Base-by-base conservation (phyloP, 257 asterid genomes). In the Solanum habrochaites region DNA sequence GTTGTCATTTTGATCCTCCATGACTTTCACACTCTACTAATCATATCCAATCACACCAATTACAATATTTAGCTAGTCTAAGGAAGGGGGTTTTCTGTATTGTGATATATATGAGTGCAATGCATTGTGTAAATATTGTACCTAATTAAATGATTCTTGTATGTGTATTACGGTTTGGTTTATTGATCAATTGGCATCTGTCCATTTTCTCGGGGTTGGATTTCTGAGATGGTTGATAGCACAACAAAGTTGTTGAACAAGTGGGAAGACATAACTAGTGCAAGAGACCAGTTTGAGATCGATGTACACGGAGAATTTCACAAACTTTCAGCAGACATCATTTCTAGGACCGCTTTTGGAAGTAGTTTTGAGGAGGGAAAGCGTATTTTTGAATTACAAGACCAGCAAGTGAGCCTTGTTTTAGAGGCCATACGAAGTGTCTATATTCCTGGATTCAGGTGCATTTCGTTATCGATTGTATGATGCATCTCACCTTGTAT, bases 371-470 rank as follows among this genome's bases (percentile, higher is more conserved):
- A 94, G 83, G 95, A 93, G 86, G 96, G 96, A 27, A 91, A 89
- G 78, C 92, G 83, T 69, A 91, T 93, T n/a, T 94, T 92, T 75
- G 90, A 93, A 83, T 89, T 93, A 80, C 97, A 94, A 90, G 93
- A 94, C 52, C 91, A 89, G 82, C 97, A 94, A 91, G 83, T 87
- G 32, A 21, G 85, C 83, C 93, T 94, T 37, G 87, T 82, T 58
- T 74, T 92, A 90, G 89, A 90, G 87, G 93, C 96, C 42, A 1
- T 92, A 8, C 90, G 94, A 71, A 92, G 90, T 83, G 90, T 93
- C 11, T 94, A 93, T 56, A 86, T 94, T 83, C 97, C 96, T 10
- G 96, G 97, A 52, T 94, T 91, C 83, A 93, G 97, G 97, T 94
- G 67, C 70, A 27, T 25, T 43, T 85, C 45, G 7, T 43, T 25